A percentile compares a stretch with the other conserved stretches of the same genome.
Conservation (phyloP, 495 filamentous ascomycete species). For the Amphirosellinia nigrospora region DNA sequence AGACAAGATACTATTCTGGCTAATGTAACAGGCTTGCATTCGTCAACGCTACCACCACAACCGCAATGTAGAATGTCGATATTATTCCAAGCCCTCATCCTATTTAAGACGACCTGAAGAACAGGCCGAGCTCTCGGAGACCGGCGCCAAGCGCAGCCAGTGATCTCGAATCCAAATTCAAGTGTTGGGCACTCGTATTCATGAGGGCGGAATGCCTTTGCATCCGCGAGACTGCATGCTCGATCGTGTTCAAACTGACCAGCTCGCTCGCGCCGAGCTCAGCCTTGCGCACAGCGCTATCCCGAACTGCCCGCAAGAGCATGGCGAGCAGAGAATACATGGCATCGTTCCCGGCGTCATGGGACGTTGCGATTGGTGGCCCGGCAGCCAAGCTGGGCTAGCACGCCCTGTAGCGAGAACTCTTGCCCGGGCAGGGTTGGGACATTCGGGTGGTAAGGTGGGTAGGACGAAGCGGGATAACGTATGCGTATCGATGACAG, state of each 20-base stretch:
- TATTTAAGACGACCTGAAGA: neutral
- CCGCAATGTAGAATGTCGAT: no score
- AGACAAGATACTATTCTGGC: no score
- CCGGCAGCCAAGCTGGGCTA: neutral
- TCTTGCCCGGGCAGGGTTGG: neutral
- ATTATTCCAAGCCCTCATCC: no score
- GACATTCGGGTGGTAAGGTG: neutral
- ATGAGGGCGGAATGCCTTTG: neutral
- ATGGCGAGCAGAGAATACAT: neutral
- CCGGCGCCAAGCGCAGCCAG: neutral
- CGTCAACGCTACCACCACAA: no score
- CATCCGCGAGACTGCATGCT: conserved; percentile 1
- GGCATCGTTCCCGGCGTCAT: conserved; percentile 3
- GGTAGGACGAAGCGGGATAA: neutral
- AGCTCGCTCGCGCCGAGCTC: neutral
- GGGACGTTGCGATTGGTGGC: no score
- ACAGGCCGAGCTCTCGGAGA: neutral
- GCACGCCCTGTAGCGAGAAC: neutral
- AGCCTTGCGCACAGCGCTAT: neutral
- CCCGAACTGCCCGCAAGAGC: neutral
- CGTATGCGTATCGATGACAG: conserved; percentile 1
- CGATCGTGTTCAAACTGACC: neutral
- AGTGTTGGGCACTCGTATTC: neutral
- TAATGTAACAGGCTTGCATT: no score
- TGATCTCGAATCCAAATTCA: neutral